Evolutionary conservation across 768 basidiomycete species (phyloP), one percentile per base, ranked within the genome.

Genomic region (Tulasnella calospora): DNA sequence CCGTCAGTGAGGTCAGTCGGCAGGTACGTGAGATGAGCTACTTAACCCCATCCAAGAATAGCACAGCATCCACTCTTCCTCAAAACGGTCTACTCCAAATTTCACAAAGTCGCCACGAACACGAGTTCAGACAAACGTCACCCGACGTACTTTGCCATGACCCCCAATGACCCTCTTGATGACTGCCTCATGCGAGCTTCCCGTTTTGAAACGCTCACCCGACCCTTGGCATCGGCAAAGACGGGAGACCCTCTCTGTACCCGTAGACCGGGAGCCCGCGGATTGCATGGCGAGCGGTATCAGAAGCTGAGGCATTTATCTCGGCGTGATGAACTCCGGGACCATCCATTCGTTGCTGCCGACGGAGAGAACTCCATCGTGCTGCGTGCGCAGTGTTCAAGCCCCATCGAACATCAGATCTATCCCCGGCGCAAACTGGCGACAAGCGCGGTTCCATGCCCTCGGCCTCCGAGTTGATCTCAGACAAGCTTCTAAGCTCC

Each of bases 21-120:
- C 51, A 51, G 61, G 61, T 67, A 17, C 61, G 61, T 67, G 61
- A 12, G 61, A 67, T 15, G 61, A 67, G 61, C 61, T 67, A 67
- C 61, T 67, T 67, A 67, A 67, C 61, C 61, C 61, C 61, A n/a
- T 67, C 61, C 61, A 67, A 67, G 61, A 67, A 67, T 67, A 67
- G 61, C 61, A 57, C 30, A 57, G 55, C 55, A 57, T 27, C 61
- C 57, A 61, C 12, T 15, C 61, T 35, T 30, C 33, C 30, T 19
- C 44, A 44, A 44, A 12, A 15, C 4, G 44, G 44, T 44, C 61
- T 27, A 67, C 61, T 67, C 61, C 61, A 67, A 67, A 67, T 27
- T 51, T 51, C 51, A 23, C 51, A 51, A 10, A n/a, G 51, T 1
- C 21, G 51, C 51, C 51, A 51, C n/a, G n/a, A 51, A 51, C 61